phyloP scores from a whole-genome alignment of 78 protist genomes.

The Paratrimastix pyriformis region DNA sequence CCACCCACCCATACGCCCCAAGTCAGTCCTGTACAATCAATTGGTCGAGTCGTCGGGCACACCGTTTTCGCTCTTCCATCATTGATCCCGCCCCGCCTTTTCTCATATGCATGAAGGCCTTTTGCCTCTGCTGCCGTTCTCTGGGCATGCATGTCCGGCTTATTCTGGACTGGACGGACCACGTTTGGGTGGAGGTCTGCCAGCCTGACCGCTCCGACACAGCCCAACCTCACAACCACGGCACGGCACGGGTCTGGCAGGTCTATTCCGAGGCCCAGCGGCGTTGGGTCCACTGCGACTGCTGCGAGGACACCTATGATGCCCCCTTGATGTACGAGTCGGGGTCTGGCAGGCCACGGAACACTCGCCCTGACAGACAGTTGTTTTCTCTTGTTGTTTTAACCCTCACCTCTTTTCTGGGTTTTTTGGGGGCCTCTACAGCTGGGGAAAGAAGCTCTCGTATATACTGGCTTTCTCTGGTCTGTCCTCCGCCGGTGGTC shows the following conservation, averaged over 20 bases:
- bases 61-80: background rate
- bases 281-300: conserved; percentile 56
- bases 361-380: too few species aligned
- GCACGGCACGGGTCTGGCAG: too few species aligned
- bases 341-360: conserved; percentile 85
- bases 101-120: conserved; percentile 21
- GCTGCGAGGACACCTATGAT: conserved; percentile 50
- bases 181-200: conserved; percentile 81
- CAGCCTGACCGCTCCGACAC: too few species aligned
- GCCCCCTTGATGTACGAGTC: conserved; percentile 57
- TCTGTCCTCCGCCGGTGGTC: too few species aligned
- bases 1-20: background rate
- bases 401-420: too few species aligned
- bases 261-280: background rate
- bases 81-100: background rate
- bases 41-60: background rate
- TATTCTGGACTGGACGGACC: conserved; percentile 75
- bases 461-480: too few species aligned
- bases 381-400: conserved; percentile 38
- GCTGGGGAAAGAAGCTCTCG: too few species aligned
- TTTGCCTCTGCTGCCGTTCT: conserved; percentile 48
- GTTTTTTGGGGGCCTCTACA: too few species aligned
- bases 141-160: conserved; percentile 55
- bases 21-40: background rate
- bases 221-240: too few species aligned